A percentile compares a stretch with the other conserved stretches of the same genome.
Evolutionary conservation across 2,329 filamentous ascomycete species (phyloP).

Genomic region (Diplocarpon rosae): DNA sequence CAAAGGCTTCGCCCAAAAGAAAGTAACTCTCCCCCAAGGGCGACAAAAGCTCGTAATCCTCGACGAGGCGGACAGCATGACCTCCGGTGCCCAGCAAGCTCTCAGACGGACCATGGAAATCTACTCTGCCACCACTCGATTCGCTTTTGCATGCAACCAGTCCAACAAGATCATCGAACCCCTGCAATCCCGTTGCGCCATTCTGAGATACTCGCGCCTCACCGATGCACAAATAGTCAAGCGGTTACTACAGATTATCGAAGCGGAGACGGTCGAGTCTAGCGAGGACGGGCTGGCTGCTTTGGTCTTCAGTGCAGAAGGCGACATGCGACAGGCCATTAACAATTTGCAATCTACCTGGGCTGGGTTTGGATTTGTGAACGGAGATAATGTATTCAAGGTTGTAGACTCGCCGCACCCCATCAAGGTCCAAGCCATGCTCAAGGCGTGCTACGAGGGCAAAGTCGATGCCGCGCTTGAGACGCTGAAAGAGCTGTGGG

Average conservation of each 20-base stretch:
- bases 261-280: slow-evolving; percentile 81
- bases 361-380: slow-evolving; percentile 94
- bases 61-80: slow-evolving; percentile 98
- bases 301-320: slow-evolving; percentile 93
- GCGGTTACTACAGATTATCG: slow-evolving; percentile 81
- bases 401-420: slow-evolving; percentile 96
- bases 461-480: slow-evolving; percentile 83
- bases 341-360: slow-evolving; percentile 93
- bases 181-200: slow-evolving; percentile 92
- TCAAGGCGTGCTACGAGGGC: slow-evolving; percentile 91
- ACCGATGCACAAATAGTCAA: slow-evolving; percentile 91
- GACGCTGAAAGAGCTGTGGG: slow-evolving; percentile 81
- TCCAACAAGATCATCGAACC: slow-evolving; percentile 99
- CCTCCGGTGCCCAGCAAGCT: slow-evolving; percentile 88
- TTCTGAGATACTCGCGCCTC: slow-evolving; percentile 83
- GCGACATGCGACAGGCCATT: slow-evolving; percentile 97
- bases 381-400: slow-evolving; percentile 93
- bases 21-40: slow-evolving; percentile 84
- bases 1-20: slow-evolving; percentile 98
- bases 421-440: slow-evolving; percentile 96
- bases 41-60: slow-evolving; percentile 95
- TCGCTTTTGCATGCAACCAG: slow-evolving; percentile 97
- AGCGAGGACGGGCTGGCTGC: slow-evolving; percentile 90
- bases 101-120: slow-evolving; percentile 97
- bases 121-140: slow-evolving; percentile 89